These are phyloP conservation scores for Prinsepia uniflora DNA, from an alignment of 306 rosid species.

Conservation along the genomic window DNA sequence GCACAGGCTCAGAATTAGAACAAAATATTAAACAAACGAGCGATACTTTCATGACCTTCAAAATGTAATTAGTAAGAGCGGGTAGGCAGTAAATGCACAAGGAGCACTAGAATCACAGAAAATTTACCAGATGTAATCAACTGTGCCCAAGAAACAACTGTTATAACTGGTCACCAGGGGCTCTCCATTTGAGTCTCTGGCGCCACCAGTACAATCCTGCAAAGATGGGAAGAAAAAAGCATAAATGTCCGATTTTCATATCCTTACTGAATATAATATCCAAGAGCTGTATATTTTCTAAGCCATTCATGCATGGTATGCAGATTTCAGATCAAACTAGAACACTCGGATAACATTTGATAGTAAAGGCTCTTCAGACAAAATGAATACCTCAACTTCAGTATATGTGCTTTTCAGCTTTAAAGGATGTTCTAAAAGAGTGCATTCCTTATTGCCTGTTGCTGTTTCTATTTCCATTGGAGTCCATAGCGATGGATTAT, in stretches of 20 bases:
- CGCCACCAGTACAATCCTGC: conserved; percentile 64
- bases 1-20: conserved; percentile 15
- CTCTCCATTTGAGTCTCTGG: conserved; percentile 79
- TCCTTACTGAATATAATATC: conserved; percentile 11
- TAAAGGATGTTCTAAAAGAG: conserved; percentile 64
- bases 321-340: conserved; percentile 17
- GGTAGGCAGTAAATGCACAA: conserved; percentile 16
- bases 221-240: conserved; percentile 20
- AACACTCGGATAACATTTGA: neutral
- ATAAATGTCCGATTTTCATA: neutral
- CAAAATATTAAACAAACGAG: neutral
- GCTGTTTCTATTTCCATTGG: conserved; percentile 77
- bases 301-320: conserved; percentile 7
- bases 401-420: conserved; percentile 70
- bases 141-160: conserved; percentile 71
- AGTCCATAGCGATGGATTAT: conserved; percentile 76
- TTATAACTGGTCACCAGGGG: conserved; percentile 84
- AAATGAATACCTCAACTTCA: conserved; percentile 60
- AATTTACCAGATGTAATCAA: conserved; percentile 89
- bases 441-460: conserved; percentile 66
- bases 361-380: neutral
- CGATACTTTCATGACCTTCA: neutral
- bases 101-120: conserved; percentile 14
- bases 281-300: conserved; percentile 16
- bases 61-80: conserved; percentile 1